A percentile compares a stretch with the other conserved stretches of the same genome.
These are phyloP conservation scores for Lipomyces spencermartinsiae DNA, from an alignment of 805 yeast species.

Conservation along the genomic window DNA sequence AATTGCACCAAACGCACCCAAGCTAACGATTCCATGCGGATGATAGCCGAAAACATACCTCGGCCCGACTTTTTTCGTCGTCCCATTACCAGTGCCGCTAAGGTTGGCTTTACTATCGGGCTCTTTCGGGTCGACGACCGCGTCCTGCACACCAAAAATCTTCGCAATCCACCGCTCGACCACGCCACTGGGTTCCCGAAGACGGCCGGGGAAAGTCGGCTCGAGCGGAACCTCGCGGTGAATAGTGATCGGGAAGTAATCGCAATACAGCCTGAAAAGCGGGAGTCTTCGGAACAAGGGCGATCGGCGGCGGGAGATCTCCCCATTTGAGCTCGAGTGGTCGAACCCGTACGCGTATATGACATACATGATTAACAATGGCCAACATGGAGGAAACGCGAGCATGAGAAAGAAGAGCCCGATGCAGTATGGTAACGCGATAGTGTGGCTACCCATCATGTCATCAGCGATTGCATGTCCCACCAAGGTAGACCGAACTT, in stretches of 20 bases:
- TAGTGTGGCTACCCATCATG: constrained; percentile 22
- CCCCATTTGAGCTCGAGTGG: constrained; percentile 78
- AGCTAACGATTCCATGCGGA: constrained; percentile 94
- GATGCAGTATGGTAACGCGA: constrained; percentile 34
- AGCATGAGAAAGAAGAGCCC: constrained; percentile 58
- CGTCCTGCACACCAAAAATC: constrained; percentile 24
- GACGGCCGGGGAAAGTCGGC: constrained; percentile 63
- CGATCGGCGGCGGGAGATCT: constrained; percentile 63
- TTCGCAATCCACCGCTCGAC: constrained; percentile 28
- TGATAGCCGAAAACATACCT: constrained; percentile 89
- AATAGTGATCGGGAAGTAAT: constrained; percentile 79
- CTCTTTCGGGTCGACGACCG: constrained; percentile 17
- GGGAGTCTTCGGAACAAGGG: constrained; percentile 60
- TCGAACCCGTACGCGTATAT: constrained; percentile 58
- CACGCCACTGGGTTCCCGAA: constrained; percentile 25
- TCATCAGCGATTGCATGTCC: not conserved
- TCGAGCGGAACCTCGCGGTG: constrained; percentile 71
- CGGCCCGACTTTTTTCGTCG: constrained; percentile 22
- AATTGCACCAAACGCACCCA: constrained; percentile 86
- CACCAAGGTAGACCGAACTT: constrained; percentile 40
- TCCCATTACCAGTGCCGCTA: not conserved
- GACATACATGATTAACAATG: constrained; percentile 66
- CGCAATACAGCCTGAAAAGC: constrained; percentile 74
- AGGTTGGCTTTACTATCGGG: not conserved
- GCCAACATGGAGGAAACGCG: constrained; percentile 71